phyloP scores from a whole-genome alignment of 306 rosid genomes.

The Clitoria ternatea region DNA sequence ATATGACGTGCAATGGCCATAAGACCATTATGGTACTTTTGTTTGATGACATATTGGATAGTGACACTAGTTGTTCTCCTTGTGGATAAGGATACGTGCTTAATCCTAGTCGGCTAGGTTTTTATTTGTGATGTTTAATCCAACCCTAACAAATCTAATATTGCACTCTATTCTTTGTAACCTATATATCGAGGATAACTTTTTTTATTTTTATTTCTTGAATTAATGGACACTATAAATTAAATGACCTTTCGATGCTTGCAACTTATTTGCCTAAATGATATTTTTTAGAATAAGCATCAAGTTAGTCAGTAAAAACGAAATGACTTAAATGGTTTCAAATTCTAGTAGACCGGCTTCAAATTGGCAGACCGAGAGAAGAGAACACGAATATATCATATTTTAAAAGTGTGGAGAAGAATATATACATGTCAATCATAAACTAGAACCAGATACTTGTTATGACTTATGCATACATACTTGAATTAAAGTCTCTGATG shows the following conservation, averaged over 20 bases:
- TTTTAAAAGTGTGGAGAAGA: conserved; percentile 16
- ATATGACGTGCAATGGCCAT: conserved; percentile 21
- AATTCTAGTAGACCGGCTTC: conserved; percentile 24
- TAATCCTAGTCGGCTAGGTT: background rate
- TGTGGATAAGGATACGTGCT: conserved; percentile 26
- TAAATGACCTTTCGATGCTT: conserved; percentile 33
- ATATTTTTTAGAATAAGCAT: conserved; percentile 21
- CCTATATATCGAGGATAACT: conserved; percentile 24
- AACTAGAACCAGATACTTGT: conserved; percentile 48
- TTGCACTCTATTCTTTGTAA: conserved; percentile 7
- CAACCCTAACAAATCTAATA: background rate
- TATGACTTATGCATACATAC: background rate
- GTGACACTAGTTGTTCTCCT: conserved; percentile 17
- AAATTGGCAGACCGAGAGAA: conserved; percentile 21
- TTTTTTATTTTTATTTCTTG: background rate
- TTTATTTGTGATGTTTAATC: conserved; percentile 18
- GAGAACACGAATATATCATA: conserved; percentile 8
- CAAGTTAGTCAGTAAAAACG: conserved; percentile 12
- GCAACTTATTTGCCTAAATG: conserved; percentile 20
- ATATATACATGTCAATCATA: conserved; percentile 31
- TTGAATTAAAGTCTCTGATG: conserved; percentile 24
- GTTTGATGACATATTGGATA: conserved; percentile 18
- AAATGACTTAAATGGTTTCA: background rate
- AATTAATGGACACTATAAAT: conserved; percentile 23
- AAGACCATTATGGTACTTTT: conserved; percentile 15